Evolutionary conservation across 2,329 filamentous ascomycete species (phyloP), one percentile per base, ranked within the genome.

Genomic region (Rutstroemia sydowiana): DNA sequence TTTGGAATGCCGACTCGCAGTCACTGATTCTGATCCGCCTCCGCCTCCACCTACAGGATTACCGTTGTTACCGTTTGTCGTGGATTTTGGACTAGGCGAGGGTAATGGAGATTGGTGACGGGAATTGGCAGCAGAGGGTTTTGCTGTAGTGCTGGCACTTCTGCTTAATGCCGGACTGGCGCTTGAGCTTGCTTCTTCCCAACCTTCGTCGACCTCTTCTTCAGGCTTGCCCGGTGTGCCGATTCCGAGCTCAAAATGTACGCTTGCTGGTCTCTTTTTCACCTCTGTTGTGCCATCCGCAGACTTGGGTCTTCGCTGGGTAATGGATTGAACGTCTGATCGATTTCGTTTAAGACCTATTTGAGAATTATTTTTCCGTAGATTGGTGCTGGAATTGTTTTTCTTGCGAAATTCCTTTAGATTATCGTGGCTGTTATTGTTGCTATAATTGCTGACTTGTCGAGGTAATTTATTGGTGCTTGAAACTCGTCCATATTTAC

Each of bases 131-230:
- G 72, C 65, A 28, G 71, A 76, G 48, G 13, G 45, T 43, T 42
- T 43, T 13, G 55, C 56, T 37, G 54, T 47, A 54, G 65, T 54
- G 40, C 60, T 62, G 14, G 54, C 73, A 73, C 61, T 72, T 52
- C 75, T 68, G 11, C 75, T 77, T 42, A 78, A 68, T 55, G 80
- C 76, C 4, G 81, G 81, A 10, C 79, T 83, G 47, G 80, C 81
- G 52, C 78, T 82, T 43, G 73, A 75, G 66, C 79, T 84, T 54
- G 81, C 80, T 67, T 85, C 82, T 39, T 84, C 78, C 82, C 82
- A 85, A 69, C 81, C 81, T 72, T 81, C 79, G 48, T 79, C 75
- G 36, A 65, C 66, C 39, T 70, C 68, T 3, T 43, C 46, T 48
- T 48, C 46, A 21, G 23, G 5, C 14, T 51, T 51, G 9, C 32